A percentile compares a stretch with the other conserved stretches of the same genome.
phyloP scores from a whole-genome alignment of 2,329 filamentous ascomycete species.

The Fusarium chuoi region DNA sequence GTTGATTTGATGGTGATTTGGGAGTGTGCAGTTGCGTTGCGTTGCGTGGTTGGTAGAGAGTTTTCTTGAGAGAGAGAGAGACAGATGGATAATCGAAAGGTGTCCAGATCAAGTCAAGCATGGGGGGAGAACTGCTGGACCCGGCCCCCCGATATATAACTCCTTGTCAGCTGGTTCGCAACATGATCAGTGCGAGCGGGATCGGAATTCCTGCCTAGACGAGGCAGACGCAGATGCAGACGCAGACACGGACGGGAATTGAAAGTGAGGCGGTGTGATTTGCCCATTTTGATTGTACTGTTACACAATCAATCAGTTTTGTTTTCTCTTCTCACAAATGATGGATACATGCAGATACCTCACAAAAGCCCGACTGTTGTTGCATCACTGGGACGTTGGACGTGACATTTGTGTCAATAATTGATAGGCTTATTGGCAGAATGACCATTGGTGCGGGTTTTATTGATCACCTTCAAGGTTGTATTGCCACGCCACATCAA shows the following conservation, averaged over 20 bases:
- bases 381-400: not conserved
- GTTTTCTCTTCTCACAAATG: constrained; percentile 14
- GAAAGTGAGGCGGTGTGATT: constrained; percentile 27
- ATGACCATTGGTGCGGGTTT: not conserved
- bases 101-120: not conserved
- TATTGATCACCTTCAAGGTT: not conserved
- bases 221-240: constrained; percentile 14
- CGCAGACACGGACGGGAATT: not conserved
- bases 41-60: not conserved
- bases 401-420: not conserved
- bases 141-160: constrained; percentile 24
- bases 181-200: constrained; percentile 14
- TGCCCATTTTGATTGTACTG: constrained; percentile 8
- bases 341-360: not conserved
- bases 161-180: constrained; percentile 31
- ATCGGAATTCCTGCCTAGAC: constrained; percentile 23
- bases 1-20: not conserved
- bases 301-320: constrained; percentile 14
- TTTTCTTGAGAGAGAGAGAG: not conserved
- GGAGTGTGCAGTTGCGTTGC: not conserved
- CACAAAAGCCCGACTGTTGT: not conserved
- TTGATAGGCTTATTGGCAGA: not conserved
- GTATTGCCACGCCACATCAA: not conserved
- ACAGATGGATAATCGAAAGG: not conserved
- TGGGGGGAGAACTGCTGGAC: constrained; percentile 6